Conservation (phyloP, 129 eudicot species). For the Helianthus annuus region HanXRQr2.0-SUNRISE NC_035445.2:161386289-161386788, state of each 20-base stretch:
- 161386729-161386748: background rate
- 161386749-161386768: background rate
- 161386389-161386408: conserved; percentile 23
- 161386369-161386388: conserved; percentile 30
- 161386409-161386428: conserved; percentile 11
- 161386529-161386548: too few species aligned
- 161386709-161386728: background rate
- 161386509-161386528: background rate
- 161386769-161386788: background rate
- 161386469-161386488: background rate
- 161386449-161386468: background rate
- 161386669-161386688: too few species aligned
- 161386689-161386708: too few species aligned
- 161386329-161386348: too few species aligned
- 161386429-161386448: background rate
- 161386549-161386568: too few species aligned
- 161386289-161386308: too few species aligned
- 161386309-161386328: too few species aligned
- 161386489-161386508: background rate
- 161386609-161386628: too few species aligned
- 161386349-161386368: background rate
- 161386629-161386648: too few species aligned
- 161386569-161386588: too few species aligned
- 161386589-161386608: too few species aligned
- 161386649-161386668: too few species aligned